Evolutionary conservation across 306 rosid species (phyloP).

Genomic region (Medicago truncatula): MtrunA17r5.0-ANR NC_053049.1:23137501-23138000

Average conservation of each 20-base stretch:
- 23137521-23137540: background rate
- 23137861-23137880: background rate
- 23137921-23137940: background rate
- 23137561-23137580: slow-evolving; percentile 20
- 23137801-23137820: background rate
- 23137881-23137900: slow-evolving; percentile 24
- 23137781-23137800: slow-evolving; percentile 2
- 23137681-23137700: background rate
- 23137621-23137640: background rate
- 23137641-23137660: slow-evolving; percentile 3
- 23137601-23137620: slow-evolving; percentile 23
- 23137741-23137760: slow-evolving; percentile 11
- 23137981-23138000: slow-evolving; percentile 31
- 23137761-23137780: background rate
- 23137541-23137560: slow-evolving; percentile 1
- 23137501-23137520: background rate
- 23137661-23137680: background rate
- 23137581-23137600: slow-evolving; percentile 18
- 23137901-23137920: background rate
- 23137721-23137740: slow-evolving; percentile 10
- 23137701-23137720: slow-evolving; percentile 6
- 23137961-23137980: slow-evolving; percentile 8
- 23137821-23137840: slow-evolving; percentile 12
- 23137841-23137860: slow-evolving; percentile 20
- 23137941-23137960: background rate